Conservation (phyloP, 1,284 basidiomycete species). For the Apiotrichum laibachii region DNA sequence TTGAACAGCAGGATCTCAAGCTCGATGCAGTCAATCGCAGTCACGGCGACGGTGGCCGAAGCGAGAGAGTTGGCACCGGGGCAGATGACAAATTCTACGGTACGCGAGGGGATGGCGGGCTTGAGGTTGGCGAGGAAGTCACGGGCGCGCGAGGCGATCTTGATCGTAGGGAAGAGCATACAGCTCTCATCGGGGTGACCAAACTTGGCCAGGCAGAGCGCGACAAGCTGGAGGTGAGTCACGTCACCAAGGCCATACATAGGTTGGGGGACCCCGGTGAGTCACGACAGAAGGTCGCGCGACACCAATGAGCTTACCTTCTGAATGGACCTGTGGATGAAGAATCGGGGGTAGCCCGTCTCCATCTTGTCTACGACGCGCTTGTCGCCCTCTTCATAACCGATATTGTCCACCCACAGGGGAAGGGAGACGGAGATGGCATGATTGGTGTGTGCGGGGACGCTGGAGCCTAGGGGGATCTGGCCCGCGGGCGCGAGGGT, state of each 20-base stretch:
- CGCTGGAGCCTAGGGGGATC: constrained; percentile 51
- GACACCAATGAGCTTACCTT: constrained; percentile 58
- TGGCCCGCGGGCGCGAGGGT: constrained; percentile 11
- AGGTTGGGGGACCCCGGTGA: too few relatives aligned
- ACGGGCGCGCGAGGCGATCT: constrained; percentile 69
- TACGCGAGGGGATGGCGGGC: constrained; percentile 58
- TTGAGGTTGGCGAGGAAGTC: constrained; percentile 63
- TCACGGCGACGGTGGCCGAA: constrained; percentile 16
- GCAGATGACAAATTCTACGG: constrained; percentile 71
- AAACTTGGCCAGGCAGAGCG: constrained; percentile 73
- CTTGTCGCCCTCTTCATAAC: constrained; percentile 88
- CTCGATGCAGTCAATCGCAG: constrained; percentile 54
- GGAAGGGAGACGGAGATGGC: constrained; percentile 98
- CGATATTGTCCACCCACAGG: constrained; percentile 88
- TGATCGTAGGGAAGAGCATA: constrained; percentile 73
- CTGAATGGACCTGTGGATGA: constrained; percentile 82
- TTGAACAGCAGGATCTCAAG: constrained; percentile 81
- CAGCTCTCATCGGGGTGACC: constrained; percentile 66
- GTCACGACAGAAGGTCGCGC: too few relatives aligned
- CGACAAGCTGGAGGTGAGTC: constrained; percentile 61
- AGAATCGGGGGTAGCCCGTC: constrained; percentile 96
- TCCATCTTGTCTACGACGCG: constrained; percentile 79
- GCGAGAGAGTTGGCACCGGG: constrained; percentile 31
- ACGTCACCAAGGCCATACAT: neutral
- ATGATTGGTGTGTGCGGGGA: constrained; percentile 61